Conservation (phyloP, 2,329 filamentous ascomycete species). For the Didymella glomerata region DNA sequence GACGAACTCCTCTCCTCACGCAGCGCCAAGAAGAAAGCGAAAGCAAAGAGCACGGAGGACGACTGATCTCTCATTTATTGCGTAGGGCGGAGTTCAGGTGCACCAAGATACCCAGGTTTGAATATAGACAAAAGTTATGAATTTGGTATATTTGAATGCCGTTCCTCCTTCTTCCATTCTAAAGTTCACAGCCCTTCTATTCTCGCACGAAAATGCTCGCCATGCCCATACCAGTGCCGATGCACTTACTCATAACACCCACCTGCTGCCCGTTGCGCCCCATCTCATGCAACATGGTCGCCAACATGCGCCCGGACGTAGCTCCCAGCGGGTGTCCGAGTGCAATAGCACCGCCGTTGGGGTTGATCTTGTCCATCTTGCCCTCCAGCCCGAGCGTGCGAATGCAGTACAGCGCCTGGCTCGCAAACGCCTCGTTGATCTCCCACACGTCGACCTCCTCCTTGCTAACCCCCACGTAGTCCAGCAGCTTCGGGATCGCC, state of each 20-base stretch:
- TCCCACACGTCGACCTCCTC: slow-evolving; percentile 86
- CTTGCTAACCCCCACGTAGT: slow-evolving; percentile 69
- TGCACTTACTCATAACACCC: slow-evolving; percentile 90
- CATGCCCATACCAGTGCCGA: slow-evolving; percentile 63
- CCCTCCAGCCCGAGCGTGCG: slow-evolving; percentile 73
- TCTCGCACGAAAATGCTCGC: slow-evolving; percentile 61
- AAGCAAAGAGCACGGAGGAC: slow-evolving; percentile 21
- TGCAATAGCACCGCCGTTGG: slow-evolving; percentile 93
- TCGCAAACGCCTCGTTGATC: slow-evolving; percentile 84
- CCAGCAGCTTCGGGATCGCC: slow-evolving; percentile 83
- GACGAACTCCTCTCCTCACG: slow-evolving; percentile 62
- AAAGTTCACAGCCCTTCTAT: slow-evolving; percentile 31
- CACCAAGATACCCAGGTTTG: slow-evolving; percentile 16
- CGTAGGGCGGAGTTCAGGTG: slow-evolving; percentile 12
- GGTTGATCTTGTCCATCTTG: slow-evolving; percentile 80
- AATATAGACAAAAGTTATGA: background rate
- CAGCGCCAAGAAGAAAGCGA: slow-evolving; percentile 60
- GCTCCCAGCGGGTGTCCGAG: slow-evolving; percentile 90
- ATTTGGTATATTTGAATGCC: slow-evolving; percentile 7
- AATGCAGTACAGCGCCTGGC: slow-evolving; percentile 73
- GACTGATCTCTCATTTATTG: background rate
- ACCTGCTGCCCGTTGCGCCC: slow-evolving; percentile 73
- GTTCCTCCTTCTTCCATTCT: background rate
- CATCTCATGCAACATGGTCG: slow-evolving; percentile 75
- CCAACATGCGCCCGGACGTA: slow-evolving; percentile 82